phyloP scores from a whole-genome alignment of 805 yeast species.

The Kregervanrija fluxuum region DNA sequence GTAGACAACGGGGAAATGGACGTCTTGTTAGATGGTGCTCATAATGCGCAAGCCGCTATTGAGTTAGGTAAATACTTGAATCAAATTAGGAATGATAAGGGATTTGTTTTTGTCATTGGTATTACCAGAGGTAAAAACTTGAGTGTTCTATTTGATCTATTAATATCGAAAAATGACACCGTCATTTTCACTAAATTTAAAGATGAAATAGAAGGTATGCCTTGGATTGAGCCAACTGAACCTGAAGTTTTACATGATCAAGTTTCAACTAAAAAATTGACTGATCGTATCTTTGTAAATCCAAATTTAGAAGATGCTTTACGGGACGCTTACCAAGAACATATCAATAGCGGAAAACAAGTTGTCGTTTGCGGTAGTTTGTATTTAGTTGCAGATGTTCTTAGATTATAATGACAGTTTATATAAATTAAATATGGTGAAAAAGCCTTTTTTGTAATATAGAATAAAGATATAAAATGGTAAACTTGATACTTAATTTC shows the following conservation, averaged over 20 bases:
- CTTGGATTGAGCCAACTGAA: constrained; percentile 66
- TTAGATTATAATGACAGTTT: constrained; percentile 24
- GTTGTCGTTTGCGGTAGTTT: constrained; percentile 65
- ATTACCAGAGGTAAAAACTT: constrained; percentile 69
- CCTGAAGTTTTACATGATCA: constrained; percentile 25
- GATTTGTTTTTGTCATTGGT: constrained; percentile 57
- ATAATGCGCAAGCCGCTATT: constrained; percentile 78
- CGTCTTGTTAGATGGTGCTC: constrained; percentile 84
- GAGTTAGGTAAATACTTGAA: constrained; percentile 55
- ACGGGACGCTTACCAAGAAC: constrained; percentile 13
- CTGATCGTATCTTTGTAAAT: not conserved
- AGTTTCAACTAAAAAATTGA: constrained; percentile 22
- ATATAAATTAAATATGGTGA: not conserved
- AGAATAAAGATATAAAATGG: not conserved
- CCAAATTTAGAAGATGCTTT: constrained; percentile 24
- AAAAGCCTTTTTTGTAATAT: not conserved
- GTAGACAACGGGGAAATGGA: constrained; percentile 17
- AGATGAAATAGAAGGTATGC: constrained; percentile 74
- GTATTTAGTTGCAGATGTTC: constrained; percentile 55
- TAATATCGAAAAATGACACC: constrained; percentile 40
- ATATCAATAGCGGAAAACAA: constrained; percentile 6
- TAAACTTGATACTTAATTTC: not conserved
- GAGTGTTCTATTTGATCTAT: constrained; percentile 43
- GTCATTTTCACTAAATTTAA: constrained; percentile 61
- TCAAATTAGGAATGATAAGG: constrained; percentile 5